Evolutionary conservation across 805 yeast genomes (phyloP).

Genomic region (Lipomyces kockii): DNA sequence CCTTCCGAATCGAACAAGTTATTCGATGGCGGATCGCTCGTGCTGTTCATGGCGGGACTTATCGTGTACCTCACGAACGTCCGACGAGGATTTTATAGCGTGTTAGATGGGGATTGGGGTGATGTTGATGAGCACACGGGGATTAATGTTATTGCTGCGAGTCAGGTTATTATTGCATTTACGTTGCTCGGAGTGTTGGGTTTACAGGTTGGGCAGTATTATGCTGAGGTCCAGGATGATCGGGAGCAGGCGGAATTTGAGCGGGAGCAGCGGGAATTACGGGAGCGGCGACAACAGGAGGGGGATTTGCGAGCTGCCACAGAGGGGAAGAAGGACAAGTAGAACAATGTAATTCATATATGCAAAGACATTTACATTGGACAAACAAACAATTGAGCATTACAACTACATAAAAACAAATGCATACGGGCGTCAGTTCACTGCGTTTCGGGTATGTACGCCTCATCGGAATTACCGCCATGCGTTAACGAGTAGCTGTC

Average conservation of each 20-base stretch:
- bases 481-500: constrained; percentile 32
- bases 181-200: constrained; percentile 77
- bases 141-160: constrained; percentile 87
- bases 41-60: constrained; percentile 70
- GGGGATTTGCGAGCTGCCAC: background rate
- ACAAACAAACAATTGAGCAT: background rate
- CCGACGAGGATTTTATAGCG: constrained; percentile 74
- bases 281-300: constrained; percentile 13
- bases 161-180: constrained; percentile 74
- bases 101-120: constrained; percentile 83
- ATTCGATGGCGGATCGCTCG: constrained; percentile 88
- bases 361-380: background rate
- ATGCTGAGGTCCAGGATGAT: constrained; percentile 64
- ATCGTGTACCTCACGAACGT: constrained; percentile 86
- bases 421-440: background rate
- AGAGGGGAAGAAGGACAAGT: constrained; percentile 18
- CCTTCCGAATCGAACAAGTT: constrained; percentile 84
- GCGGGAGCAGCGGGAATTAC: constrained; percentile 16
- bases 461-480: constrained; percentile 14
- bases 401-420: background rate
- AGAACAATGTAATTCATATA: background rate
- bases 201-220: constrained; percentile 87
- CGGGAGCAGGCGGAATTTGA: constrained; percentile 21
- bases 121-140: constrained; percentile 88
- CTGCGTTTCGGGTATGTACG: constrained; percentile 32